Percentiles rank a stretch among this genome's conserved stretches.
phyloP scores from a whole-genome alignment of 805 yeast species.

The Barnettozyma sucrosica region DNA sequence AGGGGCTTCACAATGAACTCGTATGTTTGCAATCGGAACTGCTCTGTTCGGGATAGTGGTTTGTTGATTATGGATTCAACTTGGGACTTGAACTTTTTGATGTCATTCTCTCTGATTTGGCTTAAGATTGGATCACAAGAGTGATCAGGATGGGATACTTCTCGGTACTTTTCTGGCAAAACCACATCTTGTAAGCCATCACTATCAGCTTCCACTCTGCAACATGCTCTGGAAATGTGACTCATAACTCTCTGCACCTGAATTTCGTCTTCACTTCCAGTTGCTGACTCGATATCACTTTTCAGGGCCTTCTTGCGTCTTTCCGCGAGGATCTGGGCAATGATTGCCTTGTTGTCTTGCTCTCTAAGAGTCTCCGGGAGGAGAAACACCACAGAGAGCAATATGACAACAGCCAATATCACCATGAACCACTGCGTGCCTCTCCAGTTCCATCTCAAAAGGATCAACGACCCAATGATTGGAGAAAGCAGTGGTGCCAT shows the following conservation, averaged over 20 bases:
- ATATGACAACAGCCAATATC: conserved; percentile 52
- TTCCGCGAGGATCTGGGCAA: conserved; percentile 39
- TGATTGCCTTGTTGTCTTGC: conserved; percentile 46
- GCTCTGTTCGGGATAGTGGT: conserved; percentile 16
- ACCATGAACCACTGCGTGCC: conserved; percentile 85
- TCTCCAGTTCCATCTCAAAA: conserved; percentile 76
- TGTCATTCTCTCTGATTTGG: conserved; percentile 14
- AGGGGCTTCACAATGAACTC: conserved; percentile 52
- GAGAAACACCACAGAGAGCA: conserved; percentile 42
- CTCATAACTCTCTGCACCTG: conserved; percentile 15
- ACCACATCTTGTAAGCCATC: conserved; percentile 13
- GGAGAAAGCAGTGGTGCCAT: conserved; percentile 80
- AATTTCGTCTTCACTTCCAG: not conserved
- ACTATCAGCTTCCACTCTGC: conserved; percentile 16
- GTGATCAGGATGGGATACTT: conserved; percentile 6
- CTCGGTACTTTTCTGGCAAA: conserved; percentile 23
- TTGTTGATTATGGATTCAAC: conserved; percentile 23
- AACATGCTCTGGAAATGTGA: conserved; percentile 17
- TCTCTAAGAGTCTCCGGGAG: conserved; percentile 74
- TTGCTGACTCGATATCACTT: not conserved
- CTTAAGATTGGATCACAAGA: conserved; percentile 6
- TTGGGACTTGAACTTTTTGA: conserved; percentile 21
- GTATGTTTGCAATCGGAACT: conserved; percentile 31
- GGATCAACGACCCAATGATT: conserved; percentile 70
- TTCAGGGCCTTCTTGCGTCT: conserved; percentile 23